phyloP scores from a whole-genome alignment of 2,329 filamentous ascomycete species.

The Colletotrichum spaethianum region DNA sequence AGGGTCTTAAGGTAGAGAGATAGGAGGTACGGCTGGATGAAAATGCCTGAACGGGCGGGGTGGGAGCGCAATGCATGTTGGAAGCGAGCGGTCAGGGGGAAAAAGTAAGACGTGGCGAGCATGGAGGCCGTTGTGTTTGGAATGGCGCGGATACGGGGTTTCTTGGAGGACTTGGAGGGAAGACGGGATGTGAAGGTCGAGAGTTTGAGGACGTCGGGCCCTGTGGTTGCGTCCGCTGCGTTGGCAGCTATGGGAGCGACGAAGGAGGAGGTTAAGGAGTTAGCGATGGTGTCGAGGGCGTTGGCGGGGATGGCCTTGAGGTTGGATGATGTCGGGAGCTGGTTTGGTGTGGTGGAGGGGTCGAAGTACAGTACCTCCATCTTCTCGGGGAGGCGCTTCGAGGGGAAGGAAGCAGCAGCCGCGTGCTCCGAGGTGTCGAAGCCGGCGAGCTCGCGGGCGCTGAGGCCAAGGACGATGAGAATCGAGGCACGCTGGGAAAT shows the following conservation, averaged over 20 bases:
- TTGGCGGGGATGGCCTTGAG: slow-evolving; percentile 69
- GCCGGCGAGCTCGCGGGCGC: slow-evolving; percentile 87
- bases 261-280: slow-evolving; percentile 78
- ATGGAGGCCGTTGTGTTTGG: slow-evolving; percentile 85
- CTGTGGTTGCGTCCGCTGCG: slow-evolving; percentile 84
- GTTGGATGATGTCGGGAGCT: slow-evolving; percentile 47
- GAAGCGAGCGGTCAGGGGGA: slow-evolving; percentile 86
- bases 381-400: slow-evolving; percentile 81
- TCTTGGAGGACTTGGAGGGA: slow-evolving; percentile 52
- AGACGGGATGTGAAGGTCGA: slow-evolving; percentile 89
- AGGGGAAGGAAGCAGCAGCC: slow-evolving; percentile 76
- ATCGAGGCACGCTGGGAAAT: slow-evolving; percentile 86
- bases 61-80: slow-evolving; percentile 70
- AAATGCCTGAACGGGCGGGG: slow-evolving; percentile 62
- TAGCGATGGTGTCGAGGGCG: slow-evolving; percentile 78
- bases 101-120: slow-evolving; percentile 85
- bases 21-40: slow-evolving; percentile 82
- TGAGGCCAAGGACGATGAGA: slow-evolving; percentile 85
- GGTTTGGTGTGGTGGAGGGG: slow-evolving; percentile 42
- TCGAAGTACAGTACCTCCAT: slow-evolving; percentile 80
- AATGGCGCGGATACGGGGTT: slow-evolving; percentile 67
- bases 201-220: slow-evolving; percentile 89
- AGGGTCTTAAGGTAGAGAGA: slow-evolving; percentile 89
- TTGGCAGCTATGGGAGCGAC: slow-evolving; percentile 85
- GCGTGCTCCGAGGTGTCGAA: slow-evolving; percentile 72